These are phyloP conservation scores for Pseudoperonospora humuli DNA, from an alignment of 352 stramenopile species.

Conservation along the genomic window DNA sequence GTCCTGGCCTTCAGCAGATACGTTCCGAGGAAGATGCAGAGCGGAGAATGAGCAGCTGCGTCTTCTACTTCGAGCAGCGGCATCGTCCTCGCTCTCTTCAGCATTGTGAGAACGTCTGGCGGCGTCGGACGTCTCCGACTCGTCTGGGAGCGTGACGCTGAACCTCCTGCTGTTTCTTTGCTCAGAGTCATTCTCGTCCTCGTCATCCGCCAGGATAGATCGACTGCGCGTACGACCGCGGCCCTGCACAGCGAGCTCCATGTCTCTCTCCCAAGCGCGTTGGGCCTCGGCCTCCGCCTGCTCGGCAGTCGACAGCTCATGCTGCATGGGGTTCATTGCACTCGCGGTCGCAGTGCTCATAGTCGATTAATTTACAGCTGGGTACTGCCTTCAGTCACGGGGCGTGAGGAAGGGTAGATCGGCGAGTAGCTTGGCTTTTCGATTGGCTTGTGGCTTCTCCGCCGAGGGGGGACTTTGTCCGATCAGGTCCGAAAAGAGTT, in stretches of 20 bases:
- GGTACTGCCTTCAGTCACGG: slow-evolving; percentile 9
- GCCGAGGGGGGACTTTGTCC: slow-evolving; percentile 1
- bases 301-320: slow-evolving; percentile 11
- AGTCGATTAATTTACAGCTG: neutral
- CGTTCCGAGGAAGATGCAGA: slow-evolving; percentile 8
- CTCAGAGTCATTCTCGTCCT: slow-evolving; percentile 2
- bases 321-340: neutral
- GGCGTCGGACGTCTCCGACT: slow-evolving; percentile 8
- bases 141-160: neutral
- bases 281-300: slow-evolving; percentile 45
- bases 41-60: slow-evolving; percentile 71
- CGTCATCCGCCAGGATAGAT: slow-evolving; percentile 67
- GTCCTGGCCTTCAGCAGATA: slow-evolving; percentile 1
- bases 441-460: slow-evolving; percentile 17
- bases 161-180: neutral
- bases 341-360: slow-evolving; percentile 20
- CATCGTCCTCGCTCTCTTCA: slow-evolving; percentile 2
- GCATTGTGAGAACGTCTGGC: slow-evolving; percentile 19
- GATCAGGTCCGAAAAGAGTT: slow-evolving; percentile 10
- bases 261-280: slow-evolving; percentile 67
- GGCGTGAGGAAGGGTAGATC: slow-evolving; percentile 5
- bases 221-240: slow-evolving; percentile 69
- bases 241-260: slow-evolving; percentile 67
- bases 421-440: slow-evolving; percentile 3
- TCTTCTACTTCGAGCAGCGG: slow-evolving; percentile 13